phyloP scores from a whole-genome alignment of 352 stramenopile genomes.

The Globisporangium canariense region DNA sequence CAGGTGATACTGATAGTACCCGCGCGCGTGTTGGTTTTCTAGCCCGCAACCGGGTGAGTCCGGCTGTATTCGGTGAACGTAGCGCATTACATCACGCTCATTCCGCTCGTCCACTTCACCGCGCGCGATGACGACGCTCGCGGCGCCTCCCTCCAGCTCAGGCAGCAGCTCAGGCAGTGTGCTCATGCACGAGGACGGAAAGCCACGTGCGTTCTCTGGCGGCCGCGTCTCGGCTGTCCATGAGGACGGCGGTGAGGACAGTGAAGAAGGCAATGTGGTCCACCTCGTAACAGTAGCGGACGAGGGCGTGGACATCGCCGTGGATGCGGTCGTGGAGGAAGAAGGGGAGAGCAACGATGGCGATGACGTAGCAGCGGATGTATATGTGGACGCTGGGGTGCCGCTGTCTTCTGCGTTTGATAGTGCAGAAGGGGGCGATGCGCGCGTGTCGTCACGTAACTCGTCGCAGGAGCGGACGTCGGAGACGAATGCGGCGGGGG shows the following conservation, averaged over 20 bases:
- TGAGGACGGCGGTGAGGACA: not conserved
- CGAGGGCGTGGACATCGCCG: not conserved
- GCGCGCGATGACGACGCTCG: constrained; percentile 15
- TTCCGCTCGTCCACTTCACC: not conserved
- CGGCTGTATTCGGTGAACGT: not conserved
- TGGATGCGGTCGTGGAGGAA: constrained; percentile 8
- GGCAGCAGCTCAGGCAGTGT: not conserved
- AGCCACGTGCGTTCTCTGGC: not conserved
- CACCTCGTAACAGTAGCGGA: not conserved
- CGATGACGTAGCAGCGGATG: not conserved
- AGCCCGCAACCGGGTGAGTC: not conserved
- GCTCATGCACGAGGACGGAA: not conserved
- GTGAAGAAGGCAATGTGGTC: not conserved
- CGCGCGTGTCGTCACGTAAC: constrained; percentile 5
- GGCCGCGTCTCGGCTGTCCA: not conserved
- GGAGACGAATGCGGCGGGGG: not conserved
- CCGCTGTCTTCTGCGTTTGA: not conserved
- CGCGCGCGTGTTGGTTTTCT: not conserved
- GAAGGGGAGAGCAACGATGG: constrained; percentile 11
- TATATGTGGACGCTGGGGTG: not conserved
- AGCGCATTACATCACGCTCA: not conserved
- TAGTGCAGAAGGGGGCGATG: not conserved
- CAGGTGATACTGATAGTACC: not conserved
- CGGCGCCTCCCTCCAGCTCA: constrained; percentile 3
- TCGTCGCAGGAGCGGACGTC: constrained; percentile 8